These are phyloP conservation scores for Luvunga scandens DNA, from an alignment of 345 rosid genomes.

Conservation along the genomic window DNA sequence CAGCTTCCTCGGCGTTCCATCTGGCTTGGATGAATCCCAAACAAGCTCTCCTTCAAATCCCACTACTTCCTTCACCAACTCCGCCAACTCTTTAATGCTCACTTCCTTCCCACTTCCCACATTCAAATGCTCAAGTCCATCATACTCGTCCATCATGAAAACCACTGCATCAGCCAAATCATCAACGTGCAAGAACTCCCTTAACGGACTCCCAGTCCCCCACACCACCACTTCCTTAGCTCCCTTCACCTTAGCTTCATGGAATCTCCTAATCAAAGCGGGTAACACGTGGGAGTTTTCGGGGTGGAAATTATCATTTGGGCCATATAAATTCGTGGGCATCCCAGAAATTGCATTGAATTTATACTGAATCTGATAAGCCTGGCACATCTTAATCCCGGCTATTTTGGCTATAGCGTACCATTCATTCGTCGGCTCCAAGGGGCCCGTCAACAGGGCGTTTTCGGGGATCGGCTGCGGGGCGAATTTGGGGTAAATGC, in stretches of 20 bases:
- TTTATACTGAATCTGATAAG: constrained; percentile 67
- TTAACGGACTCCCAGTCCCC: constrained; percentile 91
- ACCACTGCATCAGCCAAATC: constrained; percentile 91
- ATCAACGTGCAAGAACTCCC: constrained; percentile 95
- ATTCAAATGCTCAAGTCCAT: constrained; percentile 80
- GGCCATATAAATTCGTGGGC: constrained; percentile 98
- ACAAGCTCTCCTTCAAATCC: constrained; percentile 79
- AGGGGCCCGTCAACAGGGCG: constrained; percentile 73
- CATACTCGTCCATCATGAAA: constrained; percentile 73
- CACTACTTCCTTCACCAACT: constrained; percentile 86
- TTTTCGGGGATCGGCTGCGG: constrained; percentile 88
- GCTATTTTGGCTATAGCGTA: constrained; percentile 88
- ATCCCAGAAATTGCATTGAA: constrained; percentile 89
- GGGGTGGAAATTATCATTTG: constrained; percentile 80
- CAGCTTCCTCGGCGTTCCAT: constrained; percentile 93
- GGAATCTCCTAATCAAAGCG: constrained; percentile 87
- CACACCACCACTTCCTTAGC: constrained; percentile 90
- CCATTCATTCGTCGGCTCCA: constrained; percentile 98
- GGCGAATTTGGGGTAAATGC: constrained; percentile 90
- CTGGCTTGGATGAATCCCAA: constrained; percentile 85
- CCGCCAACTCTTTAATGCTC: constrained; percentile 85
- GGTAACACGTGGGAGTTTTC: constrained; percentile 95
- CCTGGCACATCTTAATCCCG: constrained; percentile 96
- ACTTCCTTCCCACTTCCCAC: constrained; percentile 95
- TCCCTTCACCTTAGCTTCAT: constrained; percentile 67